phyloP scores from a whole-genome alignment of 768 basidiomycete genomes.

The Mycena belliarum region DNA sequence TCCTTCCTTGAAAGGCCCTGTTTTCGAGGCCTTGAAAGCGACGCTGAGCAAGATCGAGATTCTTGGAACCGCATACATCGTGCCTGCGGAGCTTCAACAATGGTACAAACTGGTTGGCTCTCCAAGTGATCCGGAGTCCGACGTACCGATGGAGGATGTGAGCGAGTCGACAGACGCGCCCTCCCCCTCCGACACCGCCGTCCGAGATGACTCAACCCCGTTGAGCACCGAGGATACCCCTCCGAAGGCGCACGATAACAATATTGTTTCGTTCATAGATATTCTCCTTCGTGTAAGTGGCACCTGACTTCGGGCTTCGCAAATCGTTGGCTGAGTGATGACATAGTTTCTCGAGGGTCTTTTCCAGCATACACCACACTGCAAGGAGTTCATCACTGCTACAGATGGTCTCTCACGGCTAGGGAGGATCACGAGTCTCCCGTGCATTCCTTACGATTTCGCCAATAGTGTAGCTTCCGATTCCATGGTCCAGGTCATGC shows the following conservation, averaged over 20 bases:
- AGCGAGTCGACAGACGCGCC: slow-evolving; percentile 3
- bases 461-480: slow-evolving; percentile 83
- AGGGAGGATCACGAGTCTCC: slow-evolving; percentile 75
- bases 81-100: slow-evolving; percentile 58
- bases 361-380: slow-evolving; percentile 89
- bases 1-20: slow-evolving; percentile 76
- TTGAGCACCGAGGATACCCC: slow-evolving; percentile 34
- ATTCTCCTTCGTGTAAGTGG: slow-evolving; percentile 69
- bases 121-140: slow-evolving; percentile 30
- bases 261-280: slow-evolving; percentile 77
- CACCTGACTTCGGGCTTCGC: not conserved
- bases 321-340: slow-evolving; percentile 3
- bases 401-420: slow-evolving; percentile 74
- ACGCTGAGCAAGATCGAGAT: slow-evolving; percentile 75
- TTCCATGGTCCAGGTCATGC: slow-evolving; percentile 85
- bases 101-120: slow-evolving; percentile 63
- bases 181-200: slow-evolving; percentile 24
- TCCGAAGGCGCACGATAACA: slow-evolving; percentile 68
- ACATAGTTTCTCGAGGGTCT: slow-evolving; percentile 90
- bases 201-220: slow-evolving; percentile 13
- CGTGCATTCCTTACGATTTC: slow-evolving; percentile 89
- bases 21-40: slow-evolving; percentile 75
- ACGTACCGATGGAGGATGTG: slow-evolving; percentile 53
- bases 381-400: slow-evolving; percentile 82
- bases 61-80: slow-evolving; percentile 59